Conservation (phyloP, 495 filamentous ascomycete genomes). For the Penicillium parvum region DNA sequence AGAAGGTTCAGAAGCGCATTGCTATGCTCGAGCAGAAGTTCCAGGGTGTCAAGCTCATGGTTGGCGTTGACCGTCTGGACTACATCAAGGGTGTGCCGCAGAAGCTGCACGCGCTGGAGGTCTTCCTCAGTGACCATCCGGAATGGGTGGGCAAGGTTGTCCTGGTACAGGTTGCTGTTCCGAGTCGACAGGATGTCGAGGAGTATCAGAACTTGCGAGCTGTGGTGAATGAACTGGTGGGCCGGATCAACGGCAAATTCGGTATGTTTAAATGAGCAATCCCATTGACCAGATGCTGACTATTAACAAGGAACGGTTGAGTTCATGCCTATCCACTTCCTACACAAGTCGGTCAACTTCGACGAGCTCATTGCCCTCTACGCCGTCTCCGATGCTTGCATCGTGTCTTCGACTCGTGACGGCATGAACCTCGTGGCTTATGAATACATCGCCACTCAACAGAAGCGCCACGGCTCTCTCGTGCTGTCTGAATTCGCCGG, state of each 20-base stretch:
- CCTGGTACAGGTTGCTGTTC: conserved; percentile 92
- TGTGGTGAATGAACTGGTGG: conserved; percentile 91
- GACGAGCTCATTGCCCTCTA: conserved; percentile 93
- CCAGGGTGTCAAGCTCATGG: conserved; percentile 91
- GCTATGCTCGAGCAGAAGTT: conserved; percentile 83
- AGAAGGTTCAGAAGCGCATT: conserved; percentile 83
- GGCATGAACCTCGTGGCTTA: conserved; percentile 99
- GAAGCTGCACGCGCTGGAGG: conserved; percentile 91
- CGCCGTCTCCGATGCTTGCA: conserved; percentile 87
- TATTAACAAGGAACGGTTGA: conserved; percentile 68
- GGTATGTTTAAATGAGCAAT: no score
- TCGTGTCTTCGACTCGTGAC: conserved; percentile 94
- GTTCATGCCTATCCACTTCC: conserved; percentile 97
- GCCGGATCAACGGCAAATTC: conserved; percentile 91
- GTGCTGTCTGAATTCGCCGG: conserved; percentile 95
- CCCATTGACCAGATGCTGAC: conserved; percentile 14
- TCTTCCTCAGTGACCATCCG: conserved; percentile 93
- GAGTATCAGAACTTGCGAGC: conserved; percentile 95
- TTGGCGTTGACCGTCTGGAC: conserved; percentile 92
- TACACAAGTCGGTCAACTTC: conserved; percentile 90
- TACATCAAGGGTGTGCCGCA: conserved; percentile 98
- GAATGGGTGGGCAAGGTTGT: conserved; percentile 99
- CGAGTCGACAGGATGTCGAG: conserved; percentile 90
- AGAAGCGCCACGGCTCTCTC: conserved; percentile 82
- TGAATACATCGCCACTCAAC: conserved; percentile 92